Evolutionary conservation across 2,329 filamentous ascomycete species (phyloP).

Genomic region (Aspergillus japonicus): DNA sequence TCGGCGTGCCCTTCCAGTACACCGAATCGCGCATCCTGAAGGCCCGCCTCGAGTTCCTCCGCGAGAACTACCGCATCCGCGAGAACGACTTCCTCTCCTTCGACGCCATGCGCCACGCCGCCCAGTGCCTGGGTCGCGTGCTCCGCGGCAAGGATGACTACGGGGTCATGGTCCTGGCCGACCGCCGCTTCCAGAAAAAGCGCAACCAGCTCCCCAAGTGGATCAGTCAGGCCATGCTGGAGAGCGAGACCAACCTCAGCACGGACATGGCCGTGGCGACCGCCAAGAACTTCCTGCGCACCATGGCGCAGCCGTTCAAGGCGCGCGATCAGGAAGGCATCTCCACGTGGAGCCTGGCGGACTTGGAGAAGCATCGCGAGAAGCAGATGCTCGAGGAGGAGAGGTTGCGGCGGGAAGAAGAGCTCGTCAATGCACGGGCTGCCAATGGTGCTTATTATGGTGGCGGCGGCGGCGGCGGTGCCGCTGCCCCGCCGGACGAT

Average conservation of each 20-base stretch:
- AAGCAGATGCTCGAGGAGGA: slow-evolving; percentile 73
- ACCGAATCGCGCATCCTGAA: slow-evolving; percentile 97
- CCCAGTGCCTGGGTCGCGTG: slow-evolving; percentile 92
- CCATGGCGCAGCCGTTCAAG: slow-evolving; percentile 89
- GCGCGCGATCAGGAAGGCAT: slow-evolving; percentile 84
- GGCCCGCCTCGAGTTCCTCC: slow-evolving; percentile 89
- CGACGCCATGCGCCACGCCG: slow-evolving; percentile 98
- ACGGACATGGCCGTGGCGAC: slow-evolving; percentile 92
- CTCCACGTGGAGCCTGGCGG: slow-evolving; percentile 82
- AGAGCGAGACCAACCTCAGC: slow-evolving; percentile 83
- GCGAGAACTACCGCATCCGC: slow-evolving; percentile 93
- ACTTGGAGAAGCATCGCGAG: slow-evolving; percentile 66
- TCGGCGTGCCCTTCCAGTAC: slow-evolving; percentile 97
- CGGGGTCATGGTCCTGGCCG: slow-evolving; percentile 98
- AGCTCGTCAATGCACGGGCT: slow-evolving; percentile 27
- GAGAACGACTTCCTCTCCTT: slow-evolving; percentile 98
- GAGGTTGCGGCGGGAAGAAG: slow-evolving; percentile 58
- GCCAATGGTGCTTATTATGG: slow-evolving; percentile 26
- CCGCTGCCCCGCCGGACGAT: slow-evolving; percentile 17
- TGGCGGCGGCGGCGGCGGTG: slow-evolving; percentile 18
- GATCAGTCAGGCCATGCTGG: slow-evolving; percentile 85
- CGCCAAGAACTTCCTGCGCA: slow-evolving; percentile 83
- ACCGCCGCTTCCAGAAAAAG: slow-evolving; percentile 91
- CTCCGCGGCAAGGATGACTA: slow-evolving; percentile 97
- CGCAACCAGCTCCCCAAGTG: slow-evolving; percentile 87